phyloP scores from a whole-genome alignment of 495 filamentous ascomycete species.

The Penicillium flavigenum region DNA sequence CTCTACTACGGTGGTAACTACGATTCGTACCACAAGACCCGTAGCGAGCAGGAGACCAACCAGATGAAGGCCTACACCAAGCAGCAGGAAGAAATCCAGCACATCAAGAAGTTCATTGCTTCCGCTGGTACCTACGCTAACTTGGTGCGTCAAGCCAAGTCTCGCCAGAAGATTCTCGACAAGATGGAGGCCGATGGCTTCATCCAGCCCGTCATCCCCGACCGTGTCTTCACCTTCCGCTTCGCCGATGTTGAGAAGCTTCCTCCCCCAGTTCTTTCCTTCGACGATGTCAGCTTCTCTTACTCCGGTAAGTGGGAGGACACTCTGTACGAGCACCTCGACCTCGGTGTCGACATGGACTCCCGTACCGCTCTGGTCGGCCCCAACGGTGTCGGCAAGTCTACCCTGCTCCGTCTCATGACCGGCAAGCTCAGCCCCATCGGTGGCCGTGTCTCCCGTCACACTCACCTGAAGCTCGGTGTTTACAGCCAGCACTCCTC shows the following conservation, averaged over 20 bases:
- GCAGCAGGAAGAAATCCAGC: conserved; percentile 97
- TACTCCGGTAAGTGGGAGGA: conserved; percentile 89
- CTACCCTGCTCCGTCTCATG: conserved; percentile 96
- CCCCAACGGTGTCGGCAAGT: conserved; percentile 99
- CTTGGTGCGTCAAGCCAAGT: conserved; percentile 97
- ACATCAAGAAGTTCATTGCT: conserved; percentile 99
- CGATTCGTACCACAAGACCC: conserved; percentile 96
- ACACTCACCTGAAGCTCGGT: conserved; percentile 97
- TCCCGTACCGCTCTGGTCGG: conserved; percentile 95
- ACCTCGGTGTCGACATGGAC: conserved; percentile 99
- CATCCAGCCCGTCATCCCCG: conserved; percentile 82
- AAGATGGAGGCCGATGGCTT: conserved; percentile 99
- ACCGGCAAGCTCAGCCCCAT: conserved; percentile 92
- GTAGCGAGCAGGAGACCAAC: conserved; percentile 91
- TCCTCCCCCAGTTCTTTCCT: conserved; percentile 91
- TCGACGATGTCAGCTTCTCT: conserved; percentile 96
- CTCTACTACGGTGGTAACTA: conserved; percentile 99
- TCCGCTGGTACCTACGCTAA: conserved; percentile 99
- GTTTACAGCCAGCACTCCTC: conserved; percentile 98
- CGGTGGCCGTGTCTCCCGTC: conserved; percentile 73
- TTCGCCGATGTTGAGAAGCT: conserved; percentile 99
- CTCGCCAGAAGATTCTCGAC: conserved; percentile 98
- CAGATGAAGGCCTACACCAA: conserved; percentile 98
- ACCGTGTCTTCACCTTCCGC: conserved; percentile 95
- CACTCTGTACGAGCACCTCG: conserved; percentile 92